phyloP scores from a whole-genome alignment of 1,284 basidiomycete genomes.

The Microbotryum scabiosae region DNA sequence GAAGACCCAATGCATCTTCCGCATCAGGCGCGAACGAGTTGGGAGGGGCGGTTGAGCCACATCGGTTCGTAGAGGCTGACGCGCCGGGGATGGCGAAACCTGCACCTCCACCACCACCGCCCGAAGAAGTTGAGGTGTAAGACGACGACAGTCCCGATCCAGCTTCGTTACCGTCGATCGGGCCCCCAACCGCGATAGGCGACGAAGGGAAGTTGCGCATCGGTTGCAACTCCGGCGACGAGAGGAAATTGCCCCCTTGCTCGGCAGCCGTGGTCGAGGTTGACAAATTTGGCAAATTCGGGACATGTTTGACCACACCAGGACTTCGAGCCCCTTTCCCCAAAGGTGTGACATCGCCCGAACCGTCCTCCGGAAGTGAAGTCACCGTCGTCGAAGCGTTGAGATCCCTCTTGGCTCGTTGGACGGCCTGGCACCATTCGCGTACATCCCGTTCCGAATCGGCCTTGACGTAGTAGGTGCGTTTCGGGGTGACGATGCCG shows the following conservation, averaged over 20 bases:
- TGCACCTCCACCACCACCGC: not conserved
- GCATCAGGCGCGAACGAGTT: slow-evolving; percentile 9
- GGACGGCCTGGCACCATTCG: slow-evolving; percentile 68
- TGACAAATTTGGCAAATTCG: too few species aligned
- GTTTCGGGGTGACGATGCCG: slow-evolving; percentile 78
- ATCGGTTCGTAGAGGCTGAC: not conserved
- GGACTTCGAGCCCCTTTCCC: too few species aligned
- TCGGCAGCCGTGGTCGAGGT: too few species aligned
- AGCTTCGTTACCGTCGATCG: too few species aligned
- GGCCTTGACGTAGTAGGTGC: slow-evolving; percentile 91
- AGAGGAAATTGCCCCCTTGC: too few species aligned
- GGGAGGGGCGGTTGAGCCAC: not conserved
- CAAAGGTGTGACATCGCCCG: too few species aligned
- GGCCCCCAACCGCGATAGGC: too few species aligned
- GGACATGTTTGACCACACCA: too few species aligned
- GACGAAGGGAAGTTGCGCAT: too few species aligned
- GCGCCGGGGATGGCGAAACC: too few species aligned
- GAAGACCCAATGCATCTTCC: slow-evolving; percentile 2
- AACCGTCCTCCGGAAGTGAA: too few species aligned
- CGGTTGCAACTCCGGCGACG: too few species aligned
- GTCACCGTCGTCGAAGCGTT: slow-evolving; percentile 54
- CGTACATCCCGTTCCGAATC: slow-evolving; percentile 61
- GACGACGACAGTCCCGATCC: not conserved
- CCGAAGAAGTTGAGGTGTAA: not conserved
- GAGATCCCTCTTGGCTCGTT: slow-evolving; percentile 61